Conservation (phyloP, 2,329 filamentous ascomycete genomes). For the Endoconidiophora polonica region DNA sequence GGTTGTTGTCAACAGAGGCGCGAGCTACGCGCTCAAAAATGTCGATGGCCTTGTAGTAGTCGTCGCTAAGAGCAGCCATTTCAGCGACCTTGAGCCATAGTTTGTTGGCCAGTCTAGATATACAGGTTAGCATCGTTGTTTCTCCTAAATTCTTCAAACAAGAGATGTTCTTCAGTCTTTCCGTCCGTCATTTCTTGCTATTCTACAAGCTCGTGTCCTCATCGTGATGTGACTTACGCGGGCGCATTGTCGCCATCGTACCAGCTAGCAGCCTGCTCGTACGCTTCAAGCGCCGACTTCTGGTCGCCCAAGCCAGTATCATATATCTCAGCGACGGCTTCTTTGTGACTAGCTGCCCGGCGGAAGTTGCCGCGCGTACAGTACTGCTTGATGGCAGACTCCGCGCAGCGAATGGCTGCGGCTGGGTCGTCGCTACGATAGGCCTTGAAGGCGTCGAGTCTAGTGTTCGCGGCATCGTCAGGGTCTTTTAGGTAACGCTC, state of each 20-base stretch:
- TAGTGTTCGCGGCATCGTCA: slow-evolving; percentile 77
- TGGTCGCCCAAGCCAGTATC: slow-evolving; percentile 67
- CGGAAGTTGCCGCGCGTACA: slow-evolving; percentile 81
- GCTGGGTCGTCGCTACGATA: slow-evolving; percentile 75
- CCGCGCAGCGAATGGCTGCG: slow-evolving; percentile 65
- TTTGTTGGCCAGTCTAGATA: slow-evolving; percentile 67
- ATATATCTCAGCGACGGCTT: slow-evolving; percentile 72
- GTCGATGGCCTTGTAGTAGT: slow-evolving; percentile 71
- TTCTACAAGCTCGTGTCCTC: background rate
- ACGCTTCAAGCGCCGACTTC: slow-evolving; percentile 64
- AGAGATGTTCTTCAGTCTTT: background rate
- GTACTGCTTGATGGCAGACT: slow-evolving; percentile 70
- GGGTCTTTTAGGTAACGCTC: slow-evolving; percentile 69
- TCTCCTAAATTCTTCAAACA: too few relatives aligned
- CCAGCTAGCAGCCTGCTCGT: slow-evolving; percentile 75
- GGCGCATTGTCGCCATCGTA: slow-evolving; percentile 75
- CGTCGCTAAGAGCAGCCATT: slow-evolving; percentile 60
- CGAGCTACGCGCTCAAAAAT: slow-evolving; percentile 72
- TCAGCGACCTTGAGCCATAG: slow-evolving; percentile 86
- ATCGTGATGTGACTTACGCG: slow-evolving; percentile 38
- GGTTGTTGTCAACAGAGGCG: slow-evolving; percentile 67
- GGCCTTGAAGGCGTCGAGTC: slow-evolving; percentile 85
- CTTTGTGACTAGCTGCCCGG: slow-evolving; percentile 77
- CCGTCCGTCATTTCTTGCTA: background rate
- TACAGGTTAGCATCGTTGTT: background rate